Conservation (phyloP, 441 rosid genomes). For the Pelargonium myrrhifolium region DNA sequence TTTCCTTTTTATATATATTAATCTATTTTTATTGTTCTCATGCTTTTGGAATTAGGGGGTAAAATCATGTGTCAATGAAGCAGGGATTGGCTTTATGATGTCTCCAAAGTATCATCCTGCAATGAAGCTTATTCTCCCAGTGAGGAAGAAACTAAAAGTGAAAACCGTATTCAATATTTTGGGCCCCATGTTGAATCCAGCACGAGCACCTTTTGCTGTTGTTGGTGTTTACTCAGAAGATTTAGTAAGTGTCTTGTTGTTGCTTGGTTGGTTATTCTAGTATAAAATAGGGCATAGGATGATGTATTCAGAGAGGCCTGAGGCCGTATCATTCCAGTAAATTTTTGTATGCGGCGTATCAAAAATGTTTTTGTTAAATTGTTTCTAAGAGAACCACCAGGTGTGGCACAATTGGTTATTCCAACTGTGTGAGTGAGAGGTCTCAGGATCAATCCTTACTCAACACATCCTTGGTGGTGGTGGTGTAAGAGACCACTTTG, state of each 20-base stretch:
- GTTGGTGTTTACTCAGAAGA: constrained; percentile 81
- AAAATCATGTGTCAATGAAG: constrained; percentile 69
- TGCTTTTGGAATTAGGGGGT: constrained; percentile 47
- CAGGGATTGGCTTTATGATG: constrained; percentile 94
- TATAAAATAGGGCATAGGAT: too few species aligned
- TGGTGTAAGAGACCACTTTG: too few species aligned
- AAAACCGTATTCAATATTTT: constrained; percentile 83
- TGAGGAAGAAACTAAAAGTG: constrained; percentile 71
- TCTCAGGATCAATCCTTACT: too few species aligned
- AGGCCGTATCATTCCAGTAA: neutral
- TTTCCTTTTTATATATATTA: neutral
- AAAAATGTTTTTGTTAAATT: too few species aligned
- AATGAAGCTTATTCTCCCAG: constrained; percentile 79
- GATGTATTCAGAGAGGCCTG: too few species aligned
- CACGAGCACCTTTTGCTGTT: constrained; percentile 68
- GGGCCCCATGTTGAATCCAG: constrained; percentile 97
- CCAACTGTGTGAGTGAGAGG: too few species aligned
- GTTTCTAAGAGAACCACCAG: too few species aligned
- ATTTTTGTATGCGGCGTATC: neutral
- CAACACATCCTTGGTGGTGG: too few species aligned
- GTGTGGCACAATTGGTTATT: too few species aligned
- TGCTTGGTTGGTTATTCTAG: neutral
- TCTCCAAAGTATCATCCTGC: constrained; percentile 82
- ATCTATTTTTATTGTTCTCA: constrained; percentile 1
- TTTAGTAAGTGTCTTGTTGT: constrained; percentile 42